Base-by-base conservation (phyloP, 1,139 yeast genomes). In the Yamadazyma taylorii region DNA sequence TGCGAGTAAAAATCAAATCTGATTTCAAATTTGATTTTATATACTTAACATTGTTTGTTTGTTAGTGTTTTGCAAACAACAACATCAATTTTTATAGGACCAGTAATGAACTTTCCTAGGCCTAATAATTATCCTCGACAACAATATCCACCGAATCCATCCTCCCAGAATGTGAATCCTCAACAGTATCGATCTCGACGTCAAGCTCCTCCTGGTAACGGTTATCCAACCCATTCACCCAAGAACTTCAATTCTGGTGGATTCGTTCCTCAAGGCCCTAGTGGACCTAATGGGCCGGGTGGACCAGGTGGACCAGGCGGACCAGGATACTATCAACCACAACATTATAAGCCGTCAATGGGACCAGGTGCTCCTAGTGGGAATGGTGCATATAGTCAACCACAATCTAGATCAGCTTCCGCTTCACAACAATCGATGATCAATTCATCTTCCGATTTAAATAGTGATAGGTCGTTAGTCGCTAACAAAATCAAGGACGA, bases 401-500 rank as follows among this genome's bases (percentile, higher is more conserved):
- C 30, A 10, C 30, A 27, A 16, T 27, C 30, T 4, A 5, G 30
- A 16, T 27, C 30, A 10, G 30, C 30, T 27, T 27, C 30, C 4
- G 30, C 30, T 15, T 27, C 30, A 7, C 30, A 27, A 27, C 30
- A 19, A 9, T 27, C 30, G 11, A 12, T 27, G n/a, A 27, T 15
- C 13, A 19, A 27, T 27, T 27, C 30, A 8, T 12, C 16, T 19
- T 27, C 30, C 3, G 30, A 27, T 27, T 14, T 27, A n/a, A 19
- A 27, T 3, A 14, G 19, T 5, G 19, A 25, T 12, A 15, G 38
- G 13, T 33, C 21, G n/a, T 10, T 36, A 5, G 36, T 49, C 1
- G 51, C 63, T 2, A 72, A 67, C 37, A 69, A 68, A 43, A 52
- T 71, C 34, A 58, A 60, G 17, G 55, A 58, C n/a, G 75, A 69